Conservation (phyloP, 768 basidiomycete genomes). For the Coprinopsis marcescibilis region DNA sequence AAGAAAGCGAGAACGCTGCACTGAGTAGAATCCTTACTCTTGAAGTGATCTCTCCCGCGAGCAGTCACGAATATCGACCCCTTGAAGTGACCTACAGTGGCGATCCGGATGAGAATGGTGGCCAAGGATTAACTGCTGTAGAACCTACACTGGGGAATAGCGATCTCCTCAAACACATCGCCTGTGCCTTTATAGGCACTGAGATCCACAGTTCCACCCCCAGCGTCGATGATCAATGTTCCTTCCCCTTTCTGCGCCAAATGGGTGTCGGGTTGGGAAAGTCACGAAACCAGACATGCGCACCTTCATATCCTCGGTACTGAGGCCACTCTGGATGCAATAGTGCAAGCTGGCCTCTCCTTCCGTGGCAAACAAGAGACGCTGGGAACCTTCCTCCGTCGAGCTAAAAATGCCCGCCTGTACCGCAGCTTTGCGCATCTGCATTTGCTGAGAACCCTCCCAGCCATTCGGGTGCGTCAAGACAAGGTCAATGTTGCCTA, state of each 20-base stretch:
- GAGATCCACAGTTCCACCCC: slow-evolving; percentile 56
- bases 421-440: slow-evolving; percentile 47
- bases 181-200: slow-evolving; percentile 39
- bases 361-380: slow-evolving; percentile 49
- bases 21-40: slow-evolving; percentile 20
- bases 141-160: slow-evolving; percentile 30
- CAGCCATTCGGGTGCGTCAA: slow-evolving; percentile 59
- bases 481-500: slow-evolving; percentile 38
- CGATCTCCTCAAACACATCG: slow-evolving; percentile 36
- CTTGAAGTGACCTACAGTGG: slow-evolving; percentile 31
- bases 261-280: not conserved
- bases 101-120: no score
- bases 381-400: slow-evolving; percentile 27
- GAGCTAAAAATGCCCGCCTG: slow-evolving; percentile 42
- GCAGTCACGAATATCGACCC: slow-evolving; percentile 41
- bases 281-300: not conserved
- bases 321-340: slow-evolving; percentile 42
- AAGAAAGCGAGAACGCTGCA: not conserved
- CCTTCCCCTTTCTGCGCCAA: slow-evolving; percentile 16
- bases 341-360: slow-evolving; percentile 56
- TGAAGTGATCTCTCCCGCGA: slow-evolving; percentile 28
- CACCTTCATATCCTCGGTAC: slow-evolving; percentile 27
- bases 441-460: slow-evolving; percentile 49
- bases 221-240: slow-evolving; percentile 51
- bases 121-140: not conserved